Evolutionary conservation across 2,329 filamentous ascomycete genomes (phyloP).

Genomic region (Alternaria burnsii): DNA sequence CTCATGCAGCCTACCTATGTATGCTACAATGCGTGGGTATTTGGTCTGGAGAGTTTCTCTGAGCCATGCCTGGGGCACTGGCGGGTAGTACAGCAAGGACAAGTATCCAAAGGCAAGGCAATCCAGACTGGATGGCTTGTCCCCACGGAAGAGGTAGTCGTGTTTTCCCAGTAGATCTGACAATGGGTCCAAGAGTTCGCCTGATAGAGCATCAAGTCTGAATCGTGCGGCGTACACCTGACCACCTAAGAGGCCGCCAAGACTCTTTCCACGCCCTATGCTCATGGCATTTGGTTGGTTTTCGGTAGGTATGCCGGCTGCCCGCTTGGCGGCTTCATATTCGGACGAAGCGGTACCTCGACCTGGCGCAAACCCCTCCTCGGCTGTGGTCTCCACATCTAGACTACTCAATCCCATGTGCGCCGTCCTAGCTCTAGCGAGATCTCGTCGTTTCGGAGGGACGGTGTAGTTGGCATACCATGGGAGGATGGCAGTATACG

Average conservation of each 20-base stretch:
- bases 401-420: constrained; percentile 58
- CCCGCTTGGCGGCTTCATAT: constrained; percentile 49
- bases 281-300: constrained; percentile 54
- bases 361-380: constrained; percentile 45
- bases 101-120: constrained; percentile 85
- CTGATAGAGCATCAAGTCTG: constrained; percentile 75
- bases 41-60: constrained; percentile 64
- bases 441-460: constrained; percentile 74
- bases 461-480: constrained; percentile 91
- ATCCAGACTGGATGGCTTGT: constrained; percentile 71
- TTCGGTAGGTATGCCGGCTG: constrained; percentile 48
- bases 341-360: constrained; percentile 43
- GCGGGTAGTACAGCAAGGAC: constrained; percentile 71
- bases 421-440: constrained; percentile 72
- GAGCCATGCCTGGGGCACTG: constrained; percentile 70
- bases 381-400: constrained; percentile 54
- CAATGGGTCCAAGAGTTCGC: constrained; percentile 74
- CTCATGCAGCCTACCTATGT: constrained; percentile 48
- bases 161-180: constrained; percentile 67
- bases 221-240: constrained; percentile 78
- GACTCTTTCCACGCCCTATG: constrained; percentile 64
- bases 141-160: constrained; percentile 63
- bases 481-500: constrained; percentile 79
- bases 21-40: constrained; percentile 51
- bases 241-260: constrained; percentile 68